These are phyloP conservation scores for Microstegium vimineum DNA, from an alignment of 176 grass and related monocot genomes.

Conservation along the genomic window DNA sequence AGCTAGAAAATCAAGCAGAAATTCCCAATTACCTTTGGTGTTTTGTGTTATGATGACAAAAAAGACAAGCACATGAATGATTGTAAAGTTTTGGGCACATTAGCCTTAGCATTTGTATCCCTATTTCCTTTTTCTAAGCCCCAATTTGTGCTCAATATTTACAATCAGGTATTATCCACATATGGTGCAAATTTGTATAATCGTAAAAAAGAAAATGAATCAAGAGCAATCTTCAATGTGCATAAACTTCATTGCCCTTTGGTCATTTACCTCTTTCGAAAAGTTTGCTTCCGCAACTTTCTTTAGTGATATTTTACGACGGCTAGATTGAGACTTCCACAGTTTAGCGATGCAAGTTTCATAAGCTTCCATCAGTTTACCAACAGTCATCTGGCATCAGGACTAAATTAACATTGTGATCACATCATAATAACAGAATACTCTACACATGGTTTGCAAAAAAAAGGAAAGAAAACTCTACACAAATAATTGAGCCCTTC, in stretches of 20 bases:
- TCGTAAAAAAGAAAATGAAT: constrained; percentile 19
- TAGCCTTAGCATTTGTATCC: background rate
- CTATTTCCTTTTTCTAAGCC: background rate
- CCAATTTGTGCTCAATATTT: background rate
- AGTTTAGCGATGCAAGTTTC: constrained; percentile 60
- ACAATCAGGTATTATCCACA: background rate
- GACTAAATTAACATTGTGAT: constrained; percentile 8
- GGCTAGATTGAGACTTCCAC: constrained; percentile 61
- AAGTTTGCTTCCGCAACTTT: constrained; percentile 66
- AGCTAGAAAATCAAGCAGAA: background rate
- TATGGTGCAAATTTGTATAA: background rate
- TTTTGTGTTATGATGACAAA: background rate
- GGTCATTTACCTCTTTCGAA: constrained; percentile 42
- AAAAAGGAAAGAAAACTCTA: constrained; percentile 14
- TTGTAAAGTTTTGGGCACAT: background rate
- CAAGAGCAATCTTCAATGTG: background rate
- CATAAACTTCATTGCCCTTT: background rate
- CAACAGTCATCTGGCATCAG: constrained; percentile 70
- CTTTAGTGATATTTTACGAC: constrained; percentile 71
- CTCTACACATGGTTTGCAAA: background rate
- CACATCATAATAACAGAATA: background rate
- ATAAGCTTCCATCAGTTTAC: constrained; percentile 77
- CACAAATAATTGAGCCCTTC: background rate
- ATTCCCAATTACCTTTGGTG: background rate
- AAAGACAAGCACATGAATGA: background rate